Base-by-base conservation (phyloP, 176 grass and related monocot species). In the Ananas comosus region DNA sequence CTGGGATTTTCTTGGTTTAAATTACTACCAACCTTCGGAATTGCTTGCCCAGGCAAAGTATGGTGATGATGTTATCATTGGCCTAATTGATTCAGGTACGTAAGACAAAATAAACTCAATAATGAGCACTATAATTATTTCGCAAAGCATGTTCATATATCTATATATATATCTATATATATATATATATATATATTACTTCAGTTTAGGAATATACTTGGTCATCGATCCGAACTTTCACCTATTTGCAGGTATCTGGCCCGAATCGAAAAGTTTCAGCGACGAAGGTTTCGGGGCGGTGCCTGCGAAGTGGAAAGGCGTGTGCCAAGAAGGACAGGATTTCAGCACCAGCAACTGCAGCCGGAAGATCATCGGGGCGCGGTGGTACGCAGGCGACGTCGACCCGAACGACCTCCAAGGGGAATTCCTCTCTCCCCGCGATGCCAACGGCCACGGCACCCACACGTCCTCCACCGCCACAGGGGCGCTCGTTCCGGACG, bases 391-490 rank as follows among this genome's bases (percentile, higher is more conserved):
- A 3, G 73, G 48, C 24, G 74, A 64, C 19, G 1, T 76, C 51
- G 64, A 68, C 9, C 1, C n/a, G 11, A 11, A 2, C 24, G 7
- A 48, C 16, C 64, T 57, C n/a, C 47, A 49, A 3, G 2, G 7
- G 17, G 76, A 78, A 42, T 58, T 70, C 21, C 47, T 21, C 10
- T 91, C 89, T 3, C 85, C 85, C 3, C 66, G 92, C 12, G 92
- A 96, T 48, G 75, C 57, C 22, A 76, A 91, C 65, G 92, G 92
- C 27, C 92, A 96, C 28, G 88, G 92, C 13, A 91, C 92, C 22
- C 88, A 91, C 78, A 91, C 92, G 0, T 88, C 85, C 19, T 87
- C 85, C 14, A 96, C 92, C 7, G 85, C 85, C 2, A 82, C 85
- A 1, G 83, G 85, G 0, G 50, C 75, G 17, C 72, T 81, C 11